Evolutionary conservation across 352 stramenopile genomes (phyloP).

Genomic region (Blastocystis sp.): DNA sequence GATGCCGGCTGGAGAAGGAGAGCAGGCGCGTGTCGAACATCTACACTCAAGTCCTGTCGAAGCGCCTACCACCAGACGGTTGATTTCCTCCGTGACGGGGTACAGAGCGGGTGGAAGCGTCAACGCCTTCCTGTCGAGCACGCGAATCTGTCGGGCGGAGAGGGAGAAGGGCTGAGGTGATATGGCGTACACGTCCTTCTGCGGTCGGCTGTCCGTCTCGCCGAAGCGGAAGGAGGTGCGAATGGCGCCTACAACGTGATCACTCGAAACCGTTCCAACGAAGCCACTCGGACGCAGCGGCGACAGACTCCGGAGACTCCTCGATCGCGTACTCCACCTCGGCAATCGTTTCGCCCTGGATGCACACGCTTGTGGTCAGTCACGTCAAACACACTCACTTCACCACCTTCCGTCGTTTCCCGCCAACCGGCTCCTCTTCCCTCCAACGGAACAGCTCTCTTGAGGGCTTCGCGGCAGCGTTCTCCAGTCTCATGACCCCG

Average conservation of each 20-base stretch:
- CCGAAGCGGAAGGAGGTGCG: too few relatives aligned
- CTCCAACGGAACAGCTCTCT: background rate
- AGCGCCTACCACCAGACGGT: background rate
- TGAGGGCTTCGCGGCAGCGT: background rate
- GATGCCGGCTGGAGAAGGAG: background rate
- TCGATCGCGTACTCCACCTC: conserved; percentile 6
- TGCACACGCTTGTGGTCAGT: background rate
- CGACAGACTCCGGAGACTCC: background rate
- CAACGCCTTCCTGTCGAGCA: background rate
- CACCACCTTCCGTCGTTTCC: background rate
- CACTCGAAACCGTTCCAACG: too few relatives aligned
- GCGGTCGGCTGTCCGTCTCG: too few relatives aligned
- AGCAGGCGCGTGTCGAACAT: background rate
- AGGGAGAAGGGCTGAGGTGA: too few relatives aligned
- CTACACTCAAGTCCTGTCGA: background rate
- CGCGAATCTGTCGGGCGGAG: background rate
- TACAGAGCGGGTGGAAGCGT: background rate
- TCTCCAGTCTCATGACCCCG: background rate
- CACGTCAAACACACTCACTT: background rate
- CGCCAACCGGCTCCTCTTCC: background rate
- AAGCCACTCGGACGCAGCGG: background rate
- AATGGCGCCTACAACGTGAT: too few relatives aligned
- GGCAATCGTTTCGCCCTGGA: background rate
- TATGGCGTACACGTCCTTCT: too few relatives aligned
- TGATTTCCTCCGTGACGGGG: background rate